These are phyloP conservation scores for Taiwanofungus camphoratus DNA, from an alignment of 1,284 basidiomycete species.

Conservation along the genomic window DNA sequence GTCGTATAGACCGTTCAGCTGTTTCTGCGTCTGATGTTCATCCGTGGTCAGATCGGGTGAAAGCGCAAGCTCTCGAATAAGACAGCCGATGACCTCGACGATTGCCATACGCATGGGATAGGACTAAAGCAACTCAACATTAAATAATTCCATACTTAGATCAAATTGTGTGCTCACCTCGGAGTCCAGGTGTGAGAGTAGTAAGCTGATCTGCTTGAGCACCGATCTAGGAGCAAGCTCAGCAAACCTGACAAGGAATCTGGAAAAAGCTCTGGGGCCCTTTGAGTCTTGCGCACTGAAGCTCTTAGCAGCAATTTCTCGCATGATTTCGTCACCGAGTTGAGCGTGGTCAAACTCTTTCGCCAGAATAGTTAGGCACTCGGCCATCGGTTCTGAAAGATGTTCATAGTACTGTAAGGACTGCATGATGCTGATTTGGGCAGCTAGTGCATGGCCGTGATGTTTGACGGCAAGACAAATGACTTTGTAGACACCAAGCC, in stretches of 20 bases:
- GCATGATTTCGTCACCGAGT: constrained; percentile 85
- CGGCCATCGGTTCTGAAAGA: constrained; percentile 90
- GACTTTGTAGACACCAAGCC: constrained; percentile 77
- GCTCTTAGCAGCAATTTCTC: constrained; percentile 75
- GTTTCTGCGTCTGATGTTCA: constrained; percentile 66
- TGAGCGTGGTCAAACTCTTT: constrained; percentile 89
- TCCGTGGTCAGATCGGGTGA: constrained; percentile 50
- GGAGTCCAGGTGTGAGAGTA: constrained; percentile 85
- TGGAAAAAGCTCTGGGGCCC: constrained; percentile 80
- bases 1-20: constrained; percentile 81
- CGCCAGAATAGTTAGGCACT: constrained; percentile 76
- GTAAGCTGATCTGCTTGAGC: constrained; percentile 84
- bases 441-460: constrained; percentile 79
- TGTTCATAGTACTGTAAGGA: constrained; percentile 93
- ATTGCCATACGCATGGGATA: constrained; percentile 96
- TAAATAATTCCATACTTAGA: neutral
- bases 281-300: constrained; percentile 86
- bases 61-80: constrained; percentile 74
- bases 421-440: constrained; percentile 90
- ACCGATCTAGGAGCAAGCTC: constrained; percentile 84
- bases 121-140: constrained; percentile 44
- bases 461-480: constrained; percentile 91
- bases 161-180: constrained; percentile 53
- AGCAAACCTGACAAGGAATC: constrained; percentile 80
- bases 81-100: constrained; percentile 78